phyloP scores from a whole-genome alignment of 345 rosid species.

The Heritiera littoralis region DNA sequence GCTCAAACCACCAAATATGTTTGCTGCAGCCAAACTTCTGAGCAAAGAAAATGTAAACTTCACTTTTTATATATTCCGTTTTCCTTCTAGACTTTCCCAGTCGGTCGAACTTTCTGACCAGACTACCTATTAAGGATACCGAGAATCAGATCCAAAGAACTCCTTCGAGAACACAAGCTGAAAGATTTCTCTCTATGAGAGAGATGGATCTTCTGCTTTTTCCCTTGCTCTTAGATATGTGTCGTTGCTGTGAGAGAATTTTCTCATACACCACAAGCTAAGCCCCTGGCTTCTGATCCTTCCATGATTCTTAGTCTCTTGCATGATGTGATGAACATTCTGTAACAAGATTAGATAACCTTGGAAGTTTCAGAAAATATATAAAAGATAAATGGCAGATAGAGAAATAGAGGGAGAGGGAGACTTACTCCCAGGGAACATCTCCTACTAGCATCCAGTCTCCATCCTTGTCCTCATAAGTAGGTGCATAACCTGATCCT shows the following conservation, averaged over 20 bases:
- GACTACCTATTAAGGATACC: slow-evolving; percentile 17
- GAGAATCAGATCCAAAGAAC: slow-evolving; percentile 26
- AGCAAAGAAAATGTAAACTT: slow-evolving; percentile 24
- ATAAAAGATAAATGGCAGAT: not conserved
- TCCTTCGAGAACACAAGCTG: slow-evolving; percentile 52
- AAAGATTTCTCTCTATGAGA: slow-evolving; percentile 20
- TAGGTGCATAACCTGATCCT: slow-evolving; percentile 68
- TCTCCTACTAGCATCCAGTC: slow-evolving; percentile 92
- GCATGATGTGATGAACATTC: slow-evolving; percentile 86
- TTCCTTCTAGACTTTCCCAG: slow-evolving; percentile 19
- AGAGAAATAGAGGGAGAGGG: not conserved
- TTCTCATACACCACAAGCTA: slow-evolving; percentile 61
- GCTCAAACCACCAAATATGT: slow-evolving; percentile 27
- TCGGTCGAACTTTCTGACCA: slow-evolving; percentile 1
- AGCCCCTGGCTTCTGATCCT: slow-evolving; percentile 74
- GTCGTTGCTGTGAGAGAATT: not conserved
- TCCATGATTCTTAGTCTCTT: slow-evolving; percentile 86
- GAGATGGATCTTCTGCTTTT: not conserved
- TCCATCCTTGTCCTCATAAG: slow-evolving; percentile 85
- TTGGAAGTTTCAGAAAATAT: not conserved
- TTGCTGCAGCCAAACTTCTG: slow-evolving; percentile 12
- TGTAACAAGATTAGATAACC: slow-evolving; percentile 36
- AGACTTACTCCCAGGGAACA: slow-evolving; percentile 74
- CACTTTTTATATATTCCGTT: slow-evolving; percentile 13
- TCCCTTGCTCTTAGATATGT: slow-evolving; percentile 23